Evolutionary conservation across 441 rosid genomes (phyloP).

Genomic region (Bocquillonia castaneifolia): DNA sequence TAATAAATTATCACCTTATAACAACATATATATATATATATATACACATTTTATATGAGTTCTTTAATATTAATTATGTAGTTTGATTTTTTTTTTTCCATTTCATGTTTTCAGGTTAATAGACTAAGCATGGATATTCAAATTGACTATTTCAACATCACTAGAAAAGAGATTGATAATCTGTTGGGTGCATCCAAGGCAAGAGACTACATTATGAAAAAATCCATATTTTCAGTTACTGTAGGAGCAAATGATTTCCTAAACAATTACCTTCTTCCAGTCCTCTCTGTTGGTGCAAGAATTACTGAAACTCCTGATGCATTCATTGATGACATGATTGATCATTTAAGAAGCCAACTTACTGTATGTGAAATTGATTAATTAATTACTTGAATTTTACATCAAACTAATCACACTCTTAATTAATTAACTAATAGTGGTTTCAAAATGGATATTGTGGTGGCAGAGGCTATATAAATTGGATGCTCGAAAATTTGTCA

Average conservation of each 20-base stretch:
- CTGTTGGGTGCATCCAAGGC: conserved; percentile 66
- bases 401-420: too few species aligned
- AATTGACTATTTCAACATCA: conserved; percentile 69
- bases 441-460: neutral
- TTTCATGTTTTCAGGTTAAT: conserved; percentile 68
- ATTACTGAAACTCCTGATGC: conserved; percentile 54
- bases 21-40: neutral
- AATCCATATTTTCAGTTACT: conserved; percentile 73
- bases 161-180: conserved; percentile 59
- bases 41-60: neutral
- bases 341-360: conserved; percentile 50
- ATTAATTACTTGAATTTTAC: too few species aligned
- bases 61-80: neutral
- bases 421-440: too few species aligned
- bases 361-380: conserved; percentile 34
- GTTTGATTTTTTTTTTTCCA: too few species aligned
- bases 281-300: conserved; percentile 66
- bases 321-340: conserved; percentile 62
- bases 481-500: conserved; percentile 78
- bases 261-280: conserved; percentile 80
- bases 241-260: conserved; percentile 89
- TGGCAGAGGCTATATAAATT: conserved; percentile 70
- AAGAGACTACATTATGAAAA: conserved; percentile 47
- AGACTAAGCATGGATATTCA: conserved; percentile 82
- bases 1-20: too few species aligned